A percentile compares a stretch with the other conserved stretches of the same genome.
These are phyloP conservation scores for Tylopilus subfusipes DNA, from an alignment of 768 basidiomycete species.

Conservation along the genomic window DNA sequence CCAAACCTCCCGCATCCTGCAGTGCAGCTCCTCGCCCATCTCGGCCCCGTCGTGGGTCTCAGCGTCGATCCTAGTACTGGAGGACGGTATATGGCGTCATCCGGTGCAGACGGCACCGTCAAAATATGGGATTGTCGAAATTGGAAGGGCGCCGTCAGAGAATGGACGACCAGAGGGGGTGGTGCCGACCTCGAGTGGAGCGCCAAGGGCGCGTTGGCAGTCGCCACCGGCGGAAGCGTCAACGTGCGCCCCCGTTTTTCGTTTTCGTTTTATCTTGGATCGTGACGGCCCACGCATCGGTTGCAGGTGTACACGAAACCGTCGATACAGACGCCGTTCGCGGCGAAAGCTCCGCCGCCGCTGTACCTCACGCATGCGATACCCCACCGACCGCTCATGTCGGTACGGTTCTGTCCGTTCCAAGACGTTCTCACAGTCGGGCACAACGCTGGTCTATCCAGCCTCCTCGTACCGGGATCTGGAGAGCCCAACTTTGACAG, in stretches of 20 bases:
- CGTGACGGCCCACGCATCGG: neutral
- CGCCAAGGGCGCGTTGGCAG: slow-evolving; percentile 75
- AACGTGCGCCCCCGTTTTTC: slow-evolving; percentile 70
- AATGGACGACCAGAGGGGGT: slow-evolving; percentile 72
- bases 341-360: slow-evolving; percentile 56
- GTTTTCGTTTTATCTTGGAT: neutral
- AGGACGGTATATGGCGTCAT: slow-evolving; percentile 88
- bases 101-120: slow-evolving; percentile 82
- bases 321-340: slow-evolving; percentile 55
- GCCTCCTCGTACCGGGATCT: slow-evolving; percentile 83
- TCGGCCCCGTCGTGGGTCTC: slow-evolving; percentile 79
- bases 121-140: slow-evolving; percentile 98
- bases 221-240: slow-evolving; percentile 78
- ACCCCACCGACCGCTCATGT: slow-evolving; percentile 71
- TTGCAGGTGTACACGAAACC: slow-evolving; percentile 69
- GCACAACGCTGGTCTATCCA: slow-evolving; percentile 75
- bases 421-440: slow-evolving; percentile 82
- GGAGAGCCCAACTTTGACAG: slow-evolving; percentile 97
- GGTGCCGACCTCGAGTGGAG: slow-evolving; percentile 79
- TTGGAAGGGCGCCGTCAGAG: slow-evolving; percentile 85
- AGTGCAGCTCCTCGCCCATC: slow-evolving; percentile 86
- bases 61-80: slow-evolving; percentile 81
- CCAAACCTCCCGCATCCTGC: slow-evolving; percentile 91
- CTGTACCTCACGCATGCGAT: slow-evolving; percentile 88
- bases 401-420: slow-evolving; percentile 83